Base-by-base conservation (phyloP, 2,329 filamentous ascomycete genomes). In the Plenodomus tracheiphilus region DNA sequence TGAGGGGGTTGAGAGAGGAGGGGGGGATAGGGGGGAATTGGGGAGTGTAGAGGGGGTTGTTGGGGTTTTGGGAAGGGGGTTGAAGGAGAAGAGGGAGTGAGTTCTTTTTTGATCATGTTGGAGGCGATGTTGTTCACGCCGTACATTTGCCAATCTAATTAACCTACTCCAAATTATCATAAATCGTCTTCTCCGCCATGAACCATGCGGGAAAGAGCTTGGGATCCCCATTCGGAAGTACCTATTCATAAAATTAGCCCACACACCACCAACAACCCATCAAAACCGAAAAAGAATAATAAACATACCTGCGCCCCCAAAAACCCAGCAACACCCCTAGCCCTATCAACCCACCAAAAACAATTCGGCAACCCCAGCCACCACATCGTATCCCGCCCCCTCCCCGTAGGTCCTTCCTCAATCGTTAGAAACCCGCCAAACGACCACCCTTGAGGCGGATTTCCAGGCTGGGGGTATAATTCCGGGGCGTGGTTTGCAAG, bases 371-470 rank as follows among this genome's bases (percentile, higher is more conserved):
- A 57, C 0, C 85, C 84, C 1, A 80, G 80, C 85, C 85, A 87
- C 60, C 74, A 77, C 0, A 59, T 79, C 0, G 82, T 84, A 2
- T 75, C 72, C 2, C 55, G 66, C 0, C 80, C 80, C 8, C 83
- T 74, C 0, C 84, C 83, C 2, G 83, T 82, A 1, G 65, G 56
- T 0, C 76, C 77, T 0, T 77, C 76, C 17, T 58, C 62, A 17
- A 70, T 60, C 1, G 69, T 81, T 11, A 85, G 65, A 76, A 85
- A 81, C 41, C 84, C 83, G 0, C 76, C 79, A 25, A 88, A 69
- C 0, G 84, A 84, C 84, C 84, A 88, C 10, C 86, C 86, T 61
- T 87, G 84, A 0, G 84, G 80, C 19, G 76, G 77, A 50, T 79
- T 72, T 17, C 74, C 73, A 30, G 62, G 58, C 47, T 75, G 71